Conservation (phyloP, 2,329 filamentous ascomycete genomes). For the Sordariomycetes sp. region DNA sequence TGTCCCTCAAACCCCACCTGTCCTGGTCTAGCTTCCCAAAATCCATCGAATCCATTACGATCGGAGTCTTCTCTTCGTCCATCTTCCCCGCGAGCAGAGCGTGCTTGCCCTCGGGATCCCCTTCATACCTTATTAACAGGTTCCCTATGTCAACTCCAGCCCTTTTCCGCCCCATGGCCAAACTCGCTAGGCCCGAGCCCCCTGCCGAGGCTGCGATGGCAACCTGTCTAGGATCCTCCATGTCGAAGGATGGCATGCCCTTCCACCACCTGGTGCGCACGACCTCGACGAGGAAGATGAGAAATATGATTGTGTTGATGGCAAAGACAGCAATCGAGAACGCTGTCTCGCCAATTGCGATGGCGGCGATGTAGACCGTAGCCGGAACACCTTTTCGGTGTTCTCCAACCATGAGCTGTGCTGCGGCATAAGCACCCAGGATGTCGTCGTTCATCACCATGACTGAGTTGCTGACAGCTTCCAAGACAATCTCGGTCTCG, state of each 20-base stretch:
- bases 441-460: constrained; percentile 1
- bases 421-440: constrained; percentile 1
- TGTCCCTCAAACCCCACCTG: too few species aligned
- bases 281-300: constrained; percentile 6
- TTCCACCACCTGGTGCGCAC: constrained; percentile 9
- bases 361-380: not conserved
- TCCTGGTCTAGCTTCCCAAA: too few species aligned
- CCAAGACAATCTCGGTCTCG: not conserved
- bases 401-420: not conserved
- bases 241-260: constrained; percentile 8
- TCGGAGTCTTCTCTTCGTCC: too few species aligned
- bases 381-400: not conserved
- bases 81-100: too few species aligned
- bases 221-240: constrained; percentile 8
- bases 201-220: not conserved
- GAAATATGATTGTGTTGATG: constrained; percentile 1
- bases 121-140: too few species aligned
- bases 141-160: too few species aligned
- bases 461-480: constrained; percentile 1
- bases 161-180: too few species aligned
- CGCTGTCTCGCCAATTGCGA: not conserved
- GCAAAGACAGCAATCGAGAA: not conserved
- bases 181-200: not conserved
- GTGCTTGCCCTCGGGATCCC: too few species aligned
- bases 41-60: too few species aligned